Evolutionary conservation across 495 filamentous ascomycete species (phyloP), one percentile per base, ranked within the genome.

Genomic region (Podospora tetraspora): DNA sequence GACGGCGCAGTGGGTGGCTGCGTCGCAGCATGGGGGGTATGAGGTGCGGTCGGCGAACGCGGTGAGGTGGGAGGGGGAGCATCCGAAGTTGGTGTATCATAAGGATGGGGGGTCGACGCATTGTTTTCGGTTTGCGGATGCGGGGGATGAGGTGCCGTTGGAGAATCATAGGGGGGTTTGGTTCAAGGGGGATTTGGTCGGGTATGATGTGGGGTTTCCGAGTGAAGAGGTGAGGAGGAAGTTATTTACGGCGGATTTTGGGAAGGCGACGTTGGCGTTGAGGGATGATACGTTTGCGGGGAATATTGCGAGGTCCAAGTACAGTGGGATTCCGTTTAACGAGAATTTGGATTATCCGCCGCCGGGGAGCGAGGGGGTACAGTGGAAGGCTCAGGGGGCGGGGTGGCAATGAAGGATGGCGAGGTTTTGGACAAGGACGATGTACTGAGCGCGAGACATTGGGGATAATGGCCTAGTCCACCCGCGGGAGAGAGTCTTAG

Each of bases 1-100:
- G 23, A 64, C 59, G 64, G 73, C 77, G 23, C 68, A 78, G 62
- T 78, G 73, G 32, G 81, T 82, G 5, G 77, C 68, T 3, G 79
- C 70, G 1, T 80, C 77, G 64, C 75, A 77, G 62, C 81, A 83
- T 62, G 81, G 81, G 19, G 64, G 68, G 3, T 83, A 77, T 66
- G 69, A 80, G 58, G 61, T 75, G 52, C 73, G 75, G 67, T 34
- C 64, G 2, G 79, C 78, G 3, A 63, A 21, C 19, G 71, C 75
- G 0, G 78, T 82, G 13, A 70, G 79, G 3, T 82, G 76, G 77
- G 79, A 83, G 10, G 79, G 77, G 25, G 76, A 77, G 4, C 79
- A 82, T 65, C 78, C 81, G 21, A 82, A 82, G 70, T 68, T 78
- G 25, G 73, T 83, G 12, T 83, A 82, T 66, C 76, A 83, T 72